phyloP scores from a whole-genome alignment of 495 filamentous ascomycete species.

The Penicillium paradoxum region DNA sequence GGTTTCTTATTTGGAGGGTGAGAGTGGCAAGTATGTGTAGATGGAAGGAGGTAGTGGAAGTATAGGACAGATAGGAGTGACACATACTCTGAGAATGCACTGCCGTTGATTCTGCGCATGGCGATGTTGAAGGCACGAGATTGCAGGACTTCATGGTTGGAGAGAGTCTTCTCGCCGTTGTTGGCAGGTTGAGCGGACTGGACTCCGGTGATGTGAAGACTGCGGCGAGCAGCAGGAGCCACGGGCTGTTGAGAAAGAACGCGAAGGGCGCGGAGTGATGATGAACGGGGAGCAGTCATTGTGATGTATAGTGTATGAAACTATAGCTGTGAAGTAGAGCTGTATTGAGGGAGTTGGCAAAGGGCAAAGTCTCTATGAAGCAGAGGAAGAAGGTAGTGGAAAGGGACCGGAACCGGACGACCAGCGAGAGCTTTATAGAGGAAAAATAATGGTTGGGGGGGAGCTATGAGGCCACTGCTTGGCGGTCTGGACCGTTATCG shows the following conservation, averaged over 20 bases:
- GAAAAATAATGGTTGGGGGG: conserved; percentile 27
- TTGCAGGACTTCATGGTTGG: conserved; percentile 49
- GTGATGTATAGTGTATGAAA: conserved; percentile 12
- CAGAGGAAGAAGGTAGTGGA: neutral
- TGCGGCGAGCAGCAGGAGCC: conserved; percentile 37
- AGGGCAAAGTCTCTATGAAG: neutral
- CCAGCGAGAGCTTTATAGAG: conserved; percentile 16
- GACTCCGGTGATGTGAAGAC: conserved; percentile 53
- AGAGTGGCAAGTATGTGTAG: neutral
- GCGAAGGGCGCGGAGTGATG: conserved; percentile 47
- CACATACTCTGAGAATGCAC: conserved; percentile 38
- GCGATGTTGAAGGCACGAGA: conserved; percentile 53
- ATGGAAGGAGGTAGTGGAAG: neutral
- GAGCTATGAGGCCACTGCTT: conserved; percentile 28
- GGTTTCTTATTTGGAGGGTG: neutral
- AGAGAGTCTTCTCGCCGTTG: conserved; percentile 36
- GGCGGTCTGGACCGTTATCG: conserved; percentile 28
- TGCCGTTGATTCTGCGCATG: conserved; percentile 43
- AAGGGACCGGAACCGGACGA: conserved; percentile 1
- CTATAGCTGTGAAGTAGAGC: neutral
- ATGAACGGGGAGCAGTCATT: conserved; percentile 49
- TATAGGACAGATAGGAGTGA: neutral
- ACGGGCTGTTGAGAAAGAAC: conserved; percentile 41
- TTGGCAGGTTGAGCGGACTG: conserved; percentile 42
- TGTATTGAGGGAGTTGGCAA: neutral